Evolutionary conservation across 2,329 filamentous ascomycete genomes (phyloP).

Genomic region (Dichotomopilus funicola): DNA sequence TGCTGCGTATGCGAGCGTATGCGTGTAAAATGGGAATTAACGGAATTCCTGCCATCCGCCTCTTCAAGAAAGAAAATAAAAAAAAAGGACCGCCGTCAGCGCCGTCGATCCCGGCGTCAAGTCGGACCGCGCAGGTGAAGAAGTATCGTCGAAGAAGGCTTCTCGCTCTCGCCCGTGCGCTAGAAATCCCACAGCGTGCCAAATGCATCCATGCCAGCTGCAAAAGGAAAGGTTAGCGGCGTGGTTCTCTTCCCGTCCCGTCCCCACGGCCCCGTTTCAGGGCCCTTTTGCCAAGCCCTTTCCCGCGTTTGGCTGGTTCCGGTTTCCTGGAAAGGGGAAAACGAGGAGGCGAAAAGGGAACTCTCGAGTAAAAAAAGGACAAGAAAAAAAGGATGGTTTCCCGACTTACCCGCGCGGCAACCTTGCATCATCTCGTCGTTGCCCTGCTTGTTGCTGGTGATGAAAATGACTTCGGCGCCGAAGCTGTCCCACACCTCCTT

Average conservation of each 20-base stretch:
- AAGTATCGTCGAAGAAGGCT: background rate
- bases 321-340: background rate
- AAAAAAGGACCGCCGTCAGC: too few relatives aligned
- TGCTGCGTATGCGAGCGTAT: too few relatives aligned
- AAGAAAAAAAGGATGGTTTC: background rate
- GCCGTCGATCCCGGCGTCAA: background rate
- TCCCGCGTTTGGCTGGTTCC: background rate
- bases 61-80: too few relatives aligned
- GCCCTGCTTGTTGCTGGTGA: conserved; percentile 35
- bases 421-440: conserved; percentile 40
- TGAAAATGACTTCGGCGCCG: conserved; percentile 38
- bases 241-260: background rate
- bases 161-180: conserved; percentile 6
- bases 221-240: conserved; percentile 6
- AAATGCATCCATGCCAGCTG: conserved; percentile 34
- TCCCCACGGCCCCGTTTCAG: background rate
- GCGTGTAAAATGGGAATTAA: too few relatives aligned
- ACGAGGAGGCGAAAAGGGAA: background rate
- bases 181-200: conserved; percentile 36
- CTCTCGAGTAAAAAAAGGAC: background rate
- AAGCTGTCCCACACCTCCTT: conserved; percentile 35
- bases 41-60: too few relatives aligned
- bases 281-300: background rate
- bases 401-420: conserved; percentile 31
- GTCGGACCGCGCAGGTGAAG: background rate